Evolutionary conservation across 2,329 filamentous ascomycete species (phyloP), one percentile per base, ranked within the genome.

Genomic region (Lecanoromycetidae sp.): DNA sequence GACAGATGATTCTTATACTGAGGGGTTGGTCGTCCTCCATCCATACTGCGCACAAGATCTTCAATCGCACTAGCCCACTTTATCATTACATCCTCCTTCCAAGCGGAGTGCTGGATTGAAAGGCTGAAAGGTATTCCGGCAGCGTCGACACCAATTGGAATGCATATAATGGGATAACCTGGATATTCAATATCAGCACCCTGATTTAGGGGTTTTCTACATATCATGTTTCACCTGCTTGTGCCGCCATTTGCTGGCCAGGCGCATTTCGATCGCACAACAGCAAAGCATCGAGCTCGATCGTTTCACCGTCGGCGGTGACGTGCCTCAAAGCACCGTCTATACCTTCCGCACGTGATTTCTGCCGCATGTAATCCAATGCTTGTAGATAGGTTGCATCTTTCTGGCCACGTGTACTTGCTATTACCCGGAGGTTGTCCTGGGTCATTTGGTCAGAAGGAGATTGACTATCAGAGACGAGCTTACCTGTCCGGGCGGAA

Each of bases 1-100:
- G 56, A 50, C 48, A 57, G 23, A 50, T 56, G 46, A 20, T 57
- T 52, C 26, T 42, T 53, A 34, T 54, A 60, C 13, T 30, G 44
- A n/a, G 58, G 58, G 20, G 53, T 44, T 4, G 41, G 52, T 8
- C 55, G 49, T n/a, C 52, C 40, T 2, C 54, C 57, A 10, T 50
- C 19, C 29, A 47, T 40, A 17, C 37, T 44, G 27, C 35, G 43
- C 15, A 59, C 39, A 10, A 60, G 45, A 52, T 62, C 60, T 26
- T 61, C 60, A 36, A 60, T 60, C 12, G 59, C 55, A 47, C 57
- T 61, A 7, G 54, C 59, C 58, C 58, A 62, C 42, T 55, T 58
- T 15, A 62, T 52, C n/a, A 61, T 42, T n/a, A 43, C 48, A 33
- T 52, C 57, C 42, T 60, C 57, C 32, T 55, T 49, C 58, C 58